phyloP scores from a whole-genome alignment of 306 rosid species.

The Cicer yamashitae region DNA sequence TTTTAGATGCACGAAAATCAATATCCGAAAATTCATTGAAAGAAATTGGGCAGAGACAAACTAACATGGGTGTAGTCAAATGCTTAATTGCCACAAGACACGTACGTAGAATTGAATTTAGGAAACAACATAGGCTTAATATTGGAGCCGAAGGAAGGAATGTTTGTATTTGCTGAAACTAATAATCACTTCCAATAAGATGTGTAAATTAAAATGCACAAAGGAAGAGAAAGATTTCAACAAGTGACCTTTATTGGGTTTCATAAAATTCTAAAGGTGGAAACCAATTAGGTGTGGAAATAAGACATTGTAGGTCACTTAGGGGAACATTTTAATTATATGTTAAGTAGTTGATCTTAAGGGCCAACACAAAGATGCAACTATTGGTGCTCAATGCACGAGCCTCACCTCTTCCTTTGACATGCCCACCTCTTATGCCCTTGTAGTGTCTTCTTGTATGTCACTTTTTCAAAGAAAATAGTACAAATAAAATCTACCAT shows the following conservation, averaged over 20 bases:
- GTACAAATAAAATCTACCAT: constrained; percentile 22
- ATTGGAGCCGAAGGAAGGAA: constrained; percentile 21
- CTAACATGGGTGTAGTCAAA: constrained; percentile 44
- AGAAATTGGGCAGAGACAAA: constrained; percentile 34
- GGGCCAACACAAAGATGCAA: constrained; percentile 48
- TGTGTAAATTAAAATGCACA: constrained; percentile 3
- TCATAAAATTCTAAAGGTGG: constrained; percentile 41
- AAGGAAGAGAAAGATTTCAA: constrained; percentile 40
- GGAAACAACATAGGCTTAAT: constrained; percentile 32
- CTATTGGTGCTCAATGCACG: constrained; percentile 58
- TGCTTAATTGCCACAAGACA: constrained; percentile 35
- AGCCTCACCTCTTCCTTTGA: constrained; percentile 50
- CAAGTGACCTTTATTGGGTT: constrained; percentile 58
- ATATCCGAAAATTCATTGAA: constrained; percentile 7
- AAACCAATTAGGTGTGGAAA: constrained; percentile 46
- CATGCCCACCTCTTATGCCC: constrained; percentile 39
- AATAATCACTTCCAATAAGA: neutral
- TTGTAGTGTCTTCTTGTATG: constrained; percentile 31
- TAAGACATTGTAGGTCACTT: constrained; percentile 42
- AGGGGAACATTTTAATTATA: constrained; percentile 49
- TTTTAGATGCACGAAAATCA: constrained; percentile 27
- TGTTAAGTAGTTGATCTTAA: constrained; percentile 39
- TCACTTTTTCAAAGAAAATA: constrained; percentile 45
- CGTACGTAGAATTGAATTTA: constrained; percentile 15
- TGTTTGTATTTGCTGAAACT: constrained; percentile 29